Percentiles rank a stretch among this genome's conserved stretches.
These are phyloP conservation scores for Magnaporthales sp. DNA, from an alignment of 2,329 filamentous ascomycete species.

Conservation along the genomic window DNA sequence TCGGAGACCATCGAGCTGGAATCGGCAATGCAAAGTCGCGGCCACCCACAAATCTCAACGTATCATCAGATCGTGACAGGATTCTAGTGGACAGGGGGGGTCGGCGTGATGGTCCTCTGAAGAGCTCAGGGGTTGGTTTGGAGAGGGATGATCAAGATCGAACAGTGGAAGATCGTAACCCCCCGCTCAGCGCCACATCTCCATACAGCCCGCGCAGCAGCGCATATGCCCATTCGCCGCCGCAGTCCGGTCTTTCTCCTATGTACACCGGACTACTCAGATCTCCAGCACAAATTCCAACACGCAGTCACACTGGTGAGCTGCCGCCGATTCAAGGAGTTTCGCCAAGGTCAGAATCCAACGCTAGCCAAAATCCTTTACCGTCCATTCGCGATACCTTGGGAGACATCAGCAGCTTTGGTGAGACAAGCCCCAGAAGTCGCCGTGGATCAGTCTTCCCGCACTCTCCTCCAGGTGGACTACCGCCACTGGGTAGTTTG, in stretches of 20 bases:
- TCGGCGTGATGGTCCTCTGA: not conserved
- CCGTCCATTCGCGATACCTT: slow-evolving; percentile 30
- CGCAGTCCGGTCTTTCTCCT: slow-evolving; percentile 11
- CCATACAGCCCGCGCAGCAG: slow-evolving; percentile 6
- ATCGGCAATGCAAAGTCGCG: not conserved
- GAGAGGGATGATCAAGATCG: slow-evolving; percentile 8
- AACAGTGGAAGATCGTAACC: slow-evolving; percentile 3
- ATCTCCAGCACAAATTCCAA: slow-evolving; percentile 9
- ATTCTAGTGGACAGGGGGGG: not conserved
- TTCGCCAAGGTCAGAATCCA: slow-evolving; percentile 28
- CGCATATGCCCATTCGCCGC: slow-evolving; percentile 9
- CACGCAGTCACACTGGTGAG: slow-evolving; percentile 12
- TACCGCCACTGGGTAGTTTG: slow-evolving; percentile 17
- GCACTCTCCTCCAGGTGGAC: slow-evolving; percentile 25
- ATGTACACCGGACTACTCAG: slow-evolving; percentile 11
- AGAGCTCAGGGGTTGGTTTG: not conserved
- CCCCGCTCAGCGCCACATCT: not conserved
- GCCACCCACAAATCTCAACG: not conserved
- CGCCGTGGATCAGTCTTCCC: slow-evolving; percentile 13
- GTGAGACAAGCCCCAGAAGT: slow-evolving; percentile 15
- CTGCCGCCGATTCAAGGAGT: slow-evolving; percentile 24
- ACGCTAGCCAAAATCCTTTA: slow-evolving; percentile 22
- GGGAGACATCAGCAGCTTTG: slow-evolving; percentile 18
- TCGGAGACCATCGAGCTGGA: slow-evolving; percentile 6
- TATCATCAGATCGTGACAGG: not conserved